phyloP scores from a whole-genome alignment of 2,329 filamentous ascomycete genomes.

The Neurospora sp. region DNA sequence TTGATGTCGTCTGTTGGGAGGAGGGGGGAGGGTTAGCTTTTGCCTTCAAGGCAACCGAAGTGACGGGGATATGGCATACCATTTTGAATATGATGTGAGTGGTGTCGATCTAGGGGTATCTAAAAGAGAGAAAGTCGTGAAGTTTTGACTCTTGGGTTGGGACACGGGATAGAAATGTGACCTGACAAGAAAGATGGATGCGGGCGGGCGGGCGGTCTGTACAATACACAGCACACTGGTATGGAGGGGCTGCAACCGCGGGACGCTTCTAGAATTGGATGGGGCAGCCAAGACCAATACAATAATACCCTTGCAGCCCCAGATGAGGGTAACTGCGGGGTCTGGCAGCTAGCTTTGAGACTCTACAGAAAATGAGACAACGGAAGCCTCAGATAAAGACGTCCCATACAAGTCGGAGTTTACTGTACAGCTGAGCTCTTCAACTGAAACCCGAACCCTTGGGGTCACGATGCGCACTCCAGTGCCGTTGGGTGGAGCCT shows the following conservation, averaged over 20 bases:
- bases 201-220: neutral
- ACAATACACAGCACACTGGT: neutral
- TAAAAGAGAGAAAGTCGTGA: neutral
- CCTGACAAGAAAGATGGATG: neutral
- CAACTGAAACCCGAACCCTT: neutral
- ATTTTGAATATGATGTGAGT: neutral
- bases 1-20: conserved; percentile 36
- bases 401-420: neutral
- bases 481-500: neutral
- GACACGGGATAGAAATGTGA: neutral
- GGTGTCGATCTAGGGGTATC: neutral
- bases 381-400: too few relatives aligned
- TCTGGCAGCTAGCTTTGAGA: neutral
- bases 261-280: neutral
- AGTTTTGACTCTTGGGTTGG: neutral
- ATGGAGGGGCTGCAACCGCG: neutral
- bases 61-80: neutral
- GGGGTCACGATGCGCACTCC: neutral
- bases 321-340: neutral
- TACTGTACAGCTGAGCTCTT: neutral
- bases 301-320: neutral
- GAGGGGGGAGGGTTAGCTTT: neutral
- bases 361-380: neutral
- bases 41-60: neutral
- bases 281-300: neutral